phyloP scores from a whole-genome alignment of 1,139 yeast species.

The Citeromyces hawaiiensis region DNA sequence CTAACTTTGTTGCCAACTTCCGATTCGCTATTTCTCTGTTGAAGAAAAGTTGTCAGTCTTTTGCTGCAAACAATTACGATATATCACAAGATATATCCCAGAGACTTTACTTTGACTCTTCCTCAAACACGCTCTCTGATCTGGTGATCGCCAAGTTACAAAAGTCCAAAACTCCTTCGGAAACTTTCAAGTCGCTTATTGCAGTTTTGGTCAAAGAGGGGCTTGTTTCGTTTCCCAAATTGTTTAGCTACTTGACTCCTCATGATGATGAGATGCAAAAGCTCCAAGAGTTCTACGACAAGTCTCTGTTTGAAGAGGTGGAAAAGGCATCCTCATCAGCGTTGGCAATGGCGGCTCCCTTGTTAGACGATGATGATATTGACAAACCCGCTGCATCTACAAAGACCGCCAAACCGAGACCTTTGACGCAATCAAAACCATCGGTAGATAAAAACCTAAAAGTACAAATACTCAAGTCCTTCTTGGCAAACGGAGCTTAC shows the following conservation, averaged over 20 bases:
- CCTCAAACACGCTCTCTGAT: not conserved
- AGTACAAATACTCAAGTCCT: conserved; percentile 32
- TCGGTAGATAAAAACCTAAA: conserved; percentile 12
- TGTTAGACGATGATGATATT: conserved; percentile 53
- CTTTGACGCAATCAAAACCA: conserved; percentile 7
- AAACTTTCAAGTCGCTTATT: conserved; percentile 26
- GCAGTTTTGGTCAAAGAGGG: conserved; percentile 58
- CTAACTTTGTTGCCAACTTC: conserved; percentile 29
- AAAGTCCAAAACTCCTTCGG: conserved; percentile 3
- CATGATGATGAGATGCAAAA: conserved; percentile 22
- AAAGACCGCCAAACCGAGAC: conserved; percentile 4
- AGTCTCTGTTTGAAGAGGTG: conserved; percentile 46
- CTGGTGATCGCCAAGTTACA: not conserved
- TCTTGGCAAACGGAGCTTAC: conserved; percentile 50
- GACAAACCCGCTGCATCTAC: conserved; percentile 6
- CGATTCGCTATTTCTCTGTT: conserved; percentile 35
- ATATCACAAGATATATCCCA: not conserved
- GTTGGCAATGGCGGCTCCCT: conserved; percentile 78
- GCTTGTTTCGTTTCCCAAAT: conserved; percentile 47
- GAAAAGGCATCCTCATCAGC: conserved; percentile 64
- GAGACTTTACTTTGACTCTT: not conserved
- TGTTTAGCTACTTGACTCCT: conserved; percentile 47
- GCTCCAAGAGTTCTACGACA: conserved; percentile 32
- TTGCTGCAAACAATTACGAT: not conserved
- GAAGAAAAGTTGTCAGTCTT: conserved; percentile 13